A percentile compares a stretch with the other conserved stretches of the same genome.
Evolutionary conservation across 352 stramenopile genomes (phyloP).

Genomic region (Globisporangium cystogenes): DNA sequence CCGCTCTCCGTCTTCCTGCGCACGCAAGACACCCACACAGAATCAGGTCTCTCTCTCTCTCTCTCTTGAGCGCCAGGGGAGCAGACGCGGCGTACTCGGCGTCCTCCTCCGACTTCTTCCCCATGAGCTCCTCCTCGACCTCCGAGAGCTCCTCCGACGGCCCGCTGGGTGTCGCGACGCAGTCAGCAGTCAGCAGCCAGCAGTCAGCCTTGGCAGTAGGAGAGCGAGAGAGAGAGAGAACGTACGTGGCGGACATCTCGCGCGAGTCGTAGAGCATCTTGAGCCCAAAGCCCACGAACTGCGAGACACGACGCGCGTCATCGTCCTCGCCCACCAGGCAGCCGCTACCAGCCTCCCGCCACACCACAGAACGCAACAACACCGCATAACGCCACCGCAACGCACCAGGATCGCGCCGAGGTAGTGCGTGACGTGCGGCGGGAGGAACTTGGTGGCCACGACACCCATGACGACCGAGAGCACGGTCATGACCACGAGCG

Average conservation of each 20-base stretch:
- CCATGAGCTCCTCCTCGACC: constrained; percentile 81
- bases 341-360: no score
- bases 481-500: constrained; percentile 97
- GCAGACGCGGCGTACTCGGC: constrained; percentile 30
- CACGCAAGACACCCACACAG: background rate
- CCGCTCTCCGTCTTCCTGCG: constrained; percentile 23
- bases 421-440: constrained; percentile 94
- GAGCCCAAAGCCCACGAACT: constrained; percentile 97
- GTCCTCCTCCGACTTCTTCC: constrained; percentile 73
- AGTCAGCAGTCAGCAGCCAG: constrained; percentile 1
- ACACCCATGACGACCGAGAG: constrained; percentile 97
- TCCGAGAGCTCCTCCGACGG: constrained; percentile 77
- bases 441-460: constrained; percentile 94
- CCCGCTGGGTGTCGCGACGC: constrained; percentile 22
- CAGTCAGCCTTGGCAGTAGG: background rate
- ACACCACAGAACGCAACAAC: no score
- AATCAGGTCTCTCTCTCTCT: no score
- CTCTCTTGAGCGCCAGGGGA: no score
- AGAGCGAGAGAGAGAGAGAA: background rate
- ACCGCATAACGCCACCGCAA: no score
- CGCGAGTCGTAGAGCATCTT: constrained; percentile 91
- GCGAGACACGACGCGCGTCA: constrained; percentile 13
- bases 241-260: constrained; percentile 76
- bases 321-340: background rate
- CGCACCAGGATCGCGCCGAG: constrained; percentile 86